Percentiles rank a stretch among this genome's conserved stretches.
These are phyloP conservation scores for Alternaria gaisen DNA, from an alignment of 2,329 filamentous ascomycete species.

Conservation along the genomic window DNA sequence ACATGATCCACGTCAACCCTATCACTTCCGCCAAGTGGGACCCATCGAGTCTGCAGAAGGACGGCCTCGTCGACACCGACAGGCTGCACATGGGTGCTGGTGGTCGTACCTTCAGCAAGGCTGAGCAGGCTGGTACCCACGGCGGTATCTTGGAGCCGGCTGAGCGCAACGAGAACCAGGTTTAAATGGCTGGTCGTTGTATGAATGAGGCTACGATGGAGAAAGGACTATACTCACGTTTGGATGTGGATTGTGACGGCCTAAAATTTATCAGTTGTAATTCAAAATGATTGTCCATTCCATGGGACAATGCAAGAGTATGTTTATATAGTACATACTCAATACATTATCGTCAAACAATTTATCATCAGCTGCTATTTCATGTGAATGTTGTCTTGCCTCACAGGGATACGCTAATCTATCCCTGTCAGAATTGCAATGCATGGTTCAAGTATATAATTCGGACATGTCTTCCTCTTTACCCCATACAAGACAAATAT, in stretches of 20 bases:
- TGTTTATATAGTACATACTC: not conserved
- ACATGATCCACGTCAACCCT: constrained; percentile 70
- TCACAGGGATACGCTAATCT: too few species aligned
- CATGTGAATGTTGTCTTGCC: not conserved
- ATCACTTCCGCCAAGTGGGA: constrained; percentile 68
- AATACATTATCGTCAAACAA: not conserved
- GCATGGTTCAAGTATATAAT: too few species aligned
- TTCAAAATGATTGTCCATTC: not conserved
- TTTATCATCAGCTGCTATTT: not conserved
- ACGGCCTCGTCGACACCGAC: constrained; percentile 46
- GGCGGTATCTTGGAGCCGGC: constrained; percentile 35
- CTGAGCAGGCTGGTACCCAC: constrained; percentile 35
- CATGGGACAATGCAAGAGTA: not conserved
- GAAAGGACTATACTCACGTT: not conserved
- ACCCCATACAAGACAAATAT: too few species aligned
- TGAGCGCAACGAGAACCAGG: constrained; percentile 35
- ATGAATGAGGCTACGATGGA: not conserved
- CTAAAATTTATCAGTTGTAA: constrained; percentile 3
- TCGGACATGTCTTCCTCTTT: too few species aligned
- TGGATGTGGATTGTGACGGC: constrained; percentile 1
- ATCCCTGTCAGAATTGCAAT: accelerated
- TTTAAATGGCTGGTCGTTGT: constrained; percentile 14
- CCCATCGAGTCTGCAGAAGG: constrained; percentile 36
- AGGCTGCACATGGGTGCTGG: constrained; percentile 43
- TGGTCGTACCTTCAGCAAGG: constrained; percentile 46